phyloP scores from a whole-genome alignment of 768 basidiomycete species.

The Boletales sp. region DNA sequence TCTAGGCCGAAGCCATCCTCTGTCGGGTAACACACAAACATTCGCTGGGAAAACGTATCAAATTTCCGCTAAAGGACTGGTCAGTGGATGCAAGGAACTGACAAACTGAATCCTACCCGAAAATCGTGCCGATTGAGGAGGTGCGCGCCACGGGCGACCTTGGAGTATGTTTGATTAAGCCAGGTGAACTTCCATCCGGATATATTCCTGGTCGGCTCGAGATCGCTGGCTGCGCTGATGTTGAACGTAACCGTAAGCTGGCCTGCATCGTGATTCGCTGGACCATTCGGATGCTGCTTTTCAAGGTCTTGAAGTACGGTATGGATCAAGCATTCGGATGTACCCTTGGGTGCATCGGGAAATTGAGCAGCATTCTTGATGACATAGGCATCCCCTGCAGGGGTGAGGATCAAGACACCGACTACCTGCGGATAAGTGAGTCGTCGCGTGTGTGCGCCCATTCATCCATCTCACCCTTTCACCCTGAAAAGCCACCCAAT shows the following conservation, averaged over 20 bases:
- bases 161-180: slow-evolving; percentile 41
- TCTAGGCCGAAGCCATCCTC: slow-evolving; percentile 46
- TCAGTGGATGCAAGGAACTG: neutral
- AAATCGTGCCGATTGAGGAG: slow-evolving; percentile 43
- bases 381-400: slow-evolving; percentile 44
- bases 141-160: slow-evolving; percentile 37
- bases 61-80: neutral
- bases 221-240: slow-evolving; percentile 40
- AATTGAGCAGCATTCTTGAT: slow-evolving; percentile 58
- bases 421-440: slow-evolving; percentile 30
- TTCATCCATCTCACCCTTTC: neutral
- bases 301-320: slow-evolving; percentile 42
- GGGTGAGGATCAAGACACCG: slow-evolving; percentile 50
- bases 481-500: slow-evolving; percentile 49
- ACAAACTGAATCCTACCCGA: slow-evolving; percentile 31
- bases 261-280: neutral
- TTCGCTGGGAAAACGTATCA: slow-evolving; percentile 22
- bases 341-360: slow-evolving; percentile 50
- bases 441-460: neutral
- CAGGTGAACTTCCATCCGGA: slow-evolving; percentile 45
- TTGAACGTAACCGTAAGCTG: slow-evolving; percentile 44
- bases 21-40: slow-evolving; percentile 50
- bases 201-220: slow-evolving; percentile 42
- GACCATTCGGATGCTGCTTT: slow-evolving; percentile 22
- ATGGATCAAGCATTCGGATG: slow-evolving; percentile 50